Evolutionary conservation across 2,329 filamentous ascomycete species (phyloP).

Genomic region (Alternaria arbusti): DNA sequence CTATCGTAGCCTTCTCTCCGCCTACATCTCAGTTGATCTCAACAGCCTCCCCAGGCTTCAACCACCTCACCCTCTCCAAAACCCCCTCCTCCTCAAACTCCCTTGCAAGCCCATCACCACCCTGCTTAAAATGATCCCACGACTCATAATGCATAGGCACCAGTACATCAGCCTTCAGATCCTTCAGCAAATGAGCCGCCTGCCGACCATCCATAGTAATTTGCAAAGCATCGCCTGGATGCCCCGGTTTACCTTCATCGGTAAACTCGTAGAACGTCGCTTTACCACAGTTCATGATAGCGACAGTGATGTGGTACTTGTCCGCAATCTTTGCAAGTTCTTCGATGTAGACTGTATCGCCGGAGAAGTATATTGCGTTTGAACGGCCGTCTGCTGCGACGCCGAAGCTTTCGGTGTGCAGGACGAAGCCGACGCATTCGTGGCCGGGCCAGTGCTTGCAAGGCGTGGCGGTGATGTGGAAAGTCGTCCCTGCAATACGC

Average conservation of each 20-base stretch:
- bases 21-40: not conserved
- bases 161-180: not conserved
- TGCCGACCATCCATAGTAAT: not conserved
- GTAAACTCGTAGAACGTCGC: not conserved
- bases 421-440: constrained; percentile 56
- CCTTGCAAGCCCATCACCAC: not conserved
- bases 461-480: constrained; percentile 54
- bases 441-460: constrained; percentile 53
- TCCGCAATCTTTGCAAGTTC: constrained; percentile 32
- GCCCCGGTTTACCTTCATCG: not conserved
- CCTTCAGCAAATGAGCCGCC: not conserved
- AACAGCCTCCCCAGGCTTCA: not conserved
- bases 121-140: not conserved
- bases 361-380: constrained; percentile 58
- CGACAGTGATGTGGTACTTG: not conserved
- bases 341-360: constrained; percentile 57
- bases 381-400: constrained; percentile 41
- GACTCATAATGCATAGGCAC: not conserved
- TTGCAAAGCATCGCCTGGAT: not conserved
- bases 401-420: constrained; percentile 50
- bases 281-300: not conserved
- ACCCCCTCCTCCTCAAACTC: not conserved
- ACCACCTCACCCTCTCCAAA: not conserved
- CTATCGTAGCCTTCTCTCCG: no score
- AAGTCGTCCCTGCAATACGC: constrained; percentile 34